Conservation (phyloP, 768 basidiomycete species). For the Hypsizygus marmoreus region DNA sequence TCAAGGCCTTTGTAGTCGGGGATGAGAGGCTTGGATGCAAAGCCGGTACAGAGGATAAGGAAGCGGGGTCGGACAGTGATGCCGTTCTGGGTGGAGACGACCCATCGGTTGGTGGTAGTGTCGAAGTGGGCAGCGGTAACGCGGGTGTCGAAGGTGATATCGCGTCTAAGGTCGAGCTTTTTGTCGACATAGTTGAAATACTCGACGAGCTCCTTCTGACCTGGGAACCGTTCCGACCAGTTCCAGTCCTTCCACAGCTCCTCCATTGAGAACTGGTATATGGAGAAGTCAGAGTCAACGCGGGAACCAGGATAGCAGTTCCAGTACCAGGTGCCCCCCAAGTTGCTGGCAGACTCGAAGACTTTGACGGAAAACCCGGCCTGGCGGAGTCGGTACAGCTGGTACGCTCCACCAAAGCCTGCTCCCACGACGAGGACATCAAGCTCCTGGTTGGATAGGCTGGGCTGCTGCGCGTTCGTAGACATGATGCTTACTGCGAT, state of each 20-base stretch:
- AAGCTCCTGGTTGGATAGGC: conserved; percentile 6
- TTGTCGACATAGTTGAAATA: conserved; percentile 26
- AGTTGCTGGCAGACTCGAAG: conserved; percentile 19
- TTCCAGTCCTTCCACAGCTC: conserved; percentile 29
- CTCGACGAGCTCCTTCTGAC: conserved; percentile 18
- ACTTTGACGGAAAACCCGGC: conserved; percentile 21
- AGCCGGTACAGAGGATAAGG: conserved; percentile 25
- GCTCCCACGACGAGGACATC: conserved; percentile 28
- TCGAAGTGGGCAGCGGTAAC: conserved; percentile 23
- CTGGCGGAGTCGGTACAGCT: conserved; percentile 17
- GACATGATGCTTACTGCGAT: no score
- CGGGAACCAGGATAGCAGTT: conserved; percentile 29
- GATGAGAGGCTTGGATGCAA: conserved; percentile 22
- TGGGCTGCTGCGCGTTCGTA: neutral
- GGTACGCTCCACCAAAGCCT: conserved; percentile 25
- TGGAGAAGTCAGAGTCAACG: conserved; percentile 24
- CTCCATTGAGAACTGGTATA: conserved; percentile 25
- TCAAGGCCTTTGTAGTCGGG: conserved; percentile 22
- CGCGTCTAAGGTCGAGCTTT: conserved; percentile 24
- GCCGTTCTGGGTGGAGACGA: conserved; percentile 20
- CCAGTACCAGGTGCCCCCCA: conserved; percentile 30
- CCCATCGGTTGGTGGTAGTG: conserved; percentile 20
- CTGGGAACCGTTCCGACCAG: conserved; percentile 17
- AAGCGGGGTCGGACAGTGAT: conserved; percentile 17
- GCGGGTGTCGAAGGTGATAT: conserved; percentile 23